Evolutionary conservation across 1,284 basidiomycete genomes (phyloP).

Genomic region (Xerocomus amazonicus): DNA sequence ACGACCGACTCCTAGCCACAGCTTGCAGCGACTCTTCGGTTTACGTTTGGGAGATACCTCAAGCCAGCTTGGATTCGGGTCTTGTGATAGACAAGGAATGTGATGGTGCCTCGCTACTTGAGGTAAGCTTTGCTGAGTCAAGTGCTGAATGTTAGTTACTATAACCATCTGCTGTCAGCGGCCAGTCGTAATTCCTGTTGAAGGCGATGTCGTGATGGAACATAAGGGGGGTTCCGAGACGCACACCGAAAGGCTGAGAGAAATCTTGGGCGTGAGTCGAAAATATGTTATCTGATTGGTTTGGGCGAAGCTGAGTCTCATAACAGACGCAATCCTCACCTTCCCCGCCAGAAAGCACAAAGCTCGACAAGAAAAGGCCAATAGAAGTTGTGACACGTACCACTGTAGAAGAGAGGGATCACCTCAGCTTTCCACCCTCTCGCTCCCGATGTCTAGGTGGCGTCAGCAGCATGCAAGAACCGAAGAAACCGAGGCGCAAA

Average conservation of each 20-base stretch:
- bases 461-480: conserved; percentile 6
- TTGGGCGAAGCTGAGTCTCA: conserved; percentile 5
- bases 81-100: conserved; percentile 23
- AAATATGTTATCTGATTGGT: neutral
- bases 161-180: conserved; percentile 13
- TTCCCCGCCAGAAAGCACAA: conserved; percentile 4
- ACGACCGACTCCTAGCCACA: conserved; percentile 28
- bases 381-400: conserved; percentile 8
- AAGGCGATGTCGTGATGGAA: neutral
- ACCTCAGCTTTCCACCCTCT: conserved; percentile 6
- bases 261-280: conserved; percentile 19
- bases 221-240: conserved; percentile 1
- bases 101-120: conserved; percentile 25
- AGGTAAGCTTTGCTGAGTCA: conserved; percentile 17
- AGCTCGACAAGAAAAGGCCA: conserved; percentile 4
- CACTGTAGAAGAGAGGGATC: conserved; percentile 3
- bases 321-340: conserved; percentile 12
- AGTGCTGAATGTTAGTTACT: neutral
- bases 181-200: conserved; percentile 2
- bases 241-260: conserved; percentile 11
- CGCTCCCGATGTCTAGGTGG: conserved; percentile 3
- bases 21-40: conserved; percentile 24
- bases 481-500: conserved; percentile 13
- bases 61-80: conserved; percentile 29
- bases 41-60: conserved; percentile 29